Evolutionary conservation across 495 filamentous ascomycete species (phyloP).

Genomic region (Thermochaetoides thermophila): DNA sequence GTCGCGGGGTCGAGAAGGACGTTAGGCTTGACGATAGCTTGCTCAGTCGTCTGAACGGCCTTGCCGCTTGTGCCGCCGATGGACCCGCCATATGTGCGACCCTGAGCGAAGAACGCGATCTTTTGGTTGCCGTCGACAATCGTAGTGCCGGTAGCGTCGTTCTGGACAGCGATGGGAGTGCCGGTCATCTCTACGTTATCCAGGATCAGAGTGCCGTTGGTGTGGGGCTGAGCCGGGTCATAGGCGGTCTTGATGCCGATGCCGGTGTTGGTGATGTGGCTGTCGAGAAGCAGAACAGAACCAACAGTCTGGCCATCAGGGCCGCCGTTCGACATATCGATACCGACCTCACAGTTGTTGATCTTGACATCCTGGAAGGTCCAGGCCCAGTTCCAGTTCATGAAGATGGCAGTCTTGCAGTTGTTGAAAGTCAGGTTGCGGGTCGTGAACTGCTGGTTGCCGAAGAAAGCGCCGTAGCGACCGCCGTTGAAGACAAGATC

Average conservation of each 20-base stretch:
- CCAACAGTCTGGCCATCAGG: constrained; percentile 52
- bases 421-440: constrained; percentile 83
- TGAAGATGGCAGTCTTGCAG: constrained; percentile 77
- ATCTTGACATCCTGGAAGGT: constrained; percentile 68
- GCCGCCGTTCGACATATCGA: constrained; percentile 58
- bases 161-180: constrained; percentile 35
- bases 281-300: constrained; percentile 71
- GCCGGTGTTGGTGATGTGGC: constrained; percentile 54
- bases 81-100: constrained; percentile 44
- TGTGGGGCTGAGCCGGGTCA: constrained; percentile 42
- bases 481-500: constrained; percentile 85
- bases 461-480: constrained; percentile 68
- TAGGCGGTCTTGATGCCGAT: constrained; percentile 64
- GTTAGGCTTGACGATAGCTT: constrained; percentile 39
- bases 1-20: constrained; percentile 35
- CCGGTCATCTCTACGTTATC: constrained; percentile 72
- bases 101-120: constrained; percentile 60
- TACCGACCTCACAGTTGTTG: constrained; percentile 36
- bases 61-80: constrained; percentile 22
- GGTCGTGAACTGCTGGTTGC: constrained; percentile 91
- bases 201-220: constrained; percentile 65
- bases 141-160: constrained; percentile 39
- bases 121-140: constrained; percentile 59
- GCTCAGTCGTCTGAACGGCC: constrained; percentile 36
- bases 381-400: constrained; percentile 96